Percentiles rank a stretch among this genome's conserved stretches.
phyloP scores from a whole-genome alignment of 2,329 filamentous ascomycete species.

The Pyrenochaeta sp. region DNA sequence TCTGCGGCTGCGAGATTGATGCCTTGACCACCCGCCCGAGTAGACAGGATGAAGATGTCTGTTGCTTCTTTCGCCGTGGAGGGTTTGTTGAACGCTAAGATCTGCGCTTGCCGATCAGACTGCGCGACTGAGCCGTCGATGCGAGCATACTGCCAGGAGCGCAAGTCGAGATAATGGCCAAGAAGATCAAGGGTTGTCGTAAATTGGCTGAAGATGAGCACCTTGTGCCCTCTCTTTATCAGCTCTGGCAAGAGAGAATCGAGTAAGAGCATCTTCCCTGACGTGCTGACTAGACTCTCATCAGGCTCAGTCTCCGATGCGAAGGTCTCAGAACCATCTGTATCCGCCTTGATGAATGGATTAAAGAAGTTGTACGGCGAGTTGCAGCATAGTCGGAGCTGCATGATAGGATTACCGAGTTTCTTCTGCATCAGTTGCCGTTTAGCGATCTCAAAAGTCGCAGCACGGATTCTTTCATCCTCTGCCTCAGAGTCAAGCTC shows the following conservation, averaged over 20 bases:
- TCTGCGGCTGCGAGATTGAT: conserved; percentile 94
- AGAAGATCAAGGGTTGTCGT: conserved; percentile 92
- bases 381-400: conserved; percentile 91
- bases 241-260: conserved; percentile 83
- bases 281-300: conserved; percentile 83
- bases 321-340: conserved; percentile 55
- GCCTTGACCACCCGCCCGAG: conserved; percentile 89
- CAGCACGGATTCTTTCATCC: conserved; percentile 71
- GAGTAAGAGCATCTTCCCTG: conserved; percentile 94
- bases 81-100: conserved; percentile 58
- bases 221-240: conserved; percentile 80
- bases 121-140: conserved; percentile 91
- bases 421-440: conserved; percentile 91
- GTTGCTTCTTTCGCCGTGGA: conserved; percentile 33
- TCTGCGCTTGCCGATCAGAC: conserved; percentile 59
- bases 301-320: conserved; percentile 67
- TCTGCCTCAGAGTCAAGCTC: conserved; percentile 57
- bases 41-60: conserved; percentile 87
- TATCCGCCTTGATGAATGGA: conserved; percentile 70
- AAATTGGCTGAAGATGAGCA: conserved; percentile 97
- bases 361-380: conserved; percentile 97
- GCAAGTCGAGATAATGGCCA: conserved; percentile 84
- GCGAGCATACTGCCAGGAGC: conserved; percentile 82
- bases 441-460: conserved; percentile 80
- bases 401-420: conserved; percentile 90